Percentiles rank a stretch among this genome's conserved stretches.
Conservation (phyloP, 495 filamentous ascomycete species). For the Oleoguttula mirabilis region DNA sequence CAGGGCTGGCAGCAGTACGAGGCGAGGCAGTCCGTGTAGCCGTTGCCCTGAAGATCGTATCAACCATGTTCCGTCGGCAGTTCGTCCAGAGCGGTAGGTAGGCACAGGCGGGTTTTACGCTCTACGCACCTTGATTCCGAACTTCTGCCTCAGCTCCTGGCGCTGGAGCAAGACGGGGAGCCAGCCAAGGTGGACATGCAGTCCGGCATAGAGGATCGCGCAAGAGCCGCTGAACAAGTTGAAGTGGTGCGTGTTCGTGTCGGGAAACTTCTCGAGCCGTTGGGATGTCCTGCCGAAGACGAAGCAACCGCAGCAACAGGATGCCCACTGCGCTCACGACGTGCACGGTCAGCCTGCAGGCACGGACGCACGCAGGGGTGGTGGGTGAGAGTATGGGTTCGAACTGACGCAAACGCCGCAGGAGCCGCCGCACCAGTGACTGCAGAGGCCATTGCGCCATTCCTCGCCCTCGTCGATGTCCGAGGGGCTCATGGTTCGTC, state of each 20-base stretch:
- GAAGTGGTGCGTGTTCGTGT: neutral
- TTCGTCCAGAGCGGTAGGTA: no score
- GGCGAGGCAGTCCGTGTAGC: neutral
- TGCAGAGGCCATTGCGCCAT: no score
- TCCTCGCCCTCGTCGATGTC: no score
- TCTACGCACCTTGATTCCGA: neutral
- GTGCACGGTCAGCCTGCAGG: no score
- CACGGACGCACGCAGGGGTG: no score
- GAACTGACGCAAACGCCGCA: no score
- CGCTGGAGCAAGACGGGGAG: neutral
- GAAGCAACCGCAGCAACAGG: neutral
- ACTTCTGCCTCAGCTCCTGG: neutral
- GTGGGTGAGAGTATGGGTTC: no score
- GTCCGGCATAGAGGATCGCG: neutral
- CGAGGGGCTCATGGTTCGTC: no score
- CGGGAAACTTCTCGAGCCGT: slow-evolving; percentile 1
- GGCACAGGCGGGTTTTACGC: neutral
- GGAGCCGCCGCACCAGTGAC: no score
- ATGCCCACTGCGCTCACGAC: no score
- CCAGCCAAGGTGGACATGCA: neutral
- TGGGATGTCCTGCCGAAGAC: neutral
- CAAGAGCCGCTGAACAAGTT: neutral
- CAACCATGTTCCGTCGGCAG: neutral
- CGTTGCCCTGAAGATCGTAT: neutral
- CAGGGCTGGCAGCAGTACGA: neutral